Conservation (phyloP, 345 rosid species). For the Syzygium grande region DNA sequence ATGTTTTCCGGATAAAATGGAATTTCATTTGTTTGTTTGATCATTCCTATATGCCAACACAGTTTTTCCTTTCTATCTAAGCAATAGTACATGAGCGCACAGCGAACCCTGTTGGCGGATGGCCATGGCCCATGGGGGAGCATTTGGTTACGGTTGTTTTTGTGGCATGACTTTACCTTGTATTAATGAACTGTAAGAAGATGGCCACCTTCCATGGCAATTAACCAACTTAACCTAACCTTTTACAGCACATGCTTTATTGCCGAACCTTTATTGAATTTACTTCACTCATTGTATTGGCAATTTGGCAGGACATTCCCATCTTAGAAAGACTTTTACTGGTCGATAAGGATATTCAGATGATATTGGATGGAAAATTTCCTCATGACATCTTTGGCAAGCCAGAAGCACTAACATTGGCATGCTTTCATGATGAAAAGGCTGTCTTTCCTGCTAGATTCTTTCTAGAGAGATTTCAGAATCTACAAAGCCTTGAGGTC, state of each 20-base stretch:
- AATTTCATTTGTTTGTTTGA: neutral
- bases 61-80: neutral
- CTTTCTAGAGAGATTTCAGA: neutral
- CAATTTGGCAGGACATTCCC: neutral
- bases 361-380: neutral
- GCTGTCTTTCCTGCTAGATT: neutral
- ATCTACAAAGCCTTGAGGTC: neutral
- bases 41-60: neutral
- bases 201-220: neutral
- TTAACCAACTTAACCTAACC: neutral
- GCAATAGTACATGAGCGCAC: neutral
- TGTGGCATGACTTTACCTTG: neutral
- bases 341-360: neutral
- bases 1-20: rapidly evolving
- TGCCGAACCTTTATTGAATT: neutral
- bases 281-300: neutral
- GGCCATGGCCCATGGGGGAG: neutral
- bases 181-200: no score
- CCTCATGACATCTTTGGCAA: neutral
- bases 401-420: neutral
- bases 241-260: neutral
- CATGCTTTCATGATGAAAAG: neutral
- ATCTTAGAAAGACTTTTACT: neutral
- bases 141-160: neutral
- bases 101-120: neutral